Evolutionary conservation across 495 filamentous ascomycete genomes (phyloP).

Genomic region (Chaetomium cochliodes): DNA sequence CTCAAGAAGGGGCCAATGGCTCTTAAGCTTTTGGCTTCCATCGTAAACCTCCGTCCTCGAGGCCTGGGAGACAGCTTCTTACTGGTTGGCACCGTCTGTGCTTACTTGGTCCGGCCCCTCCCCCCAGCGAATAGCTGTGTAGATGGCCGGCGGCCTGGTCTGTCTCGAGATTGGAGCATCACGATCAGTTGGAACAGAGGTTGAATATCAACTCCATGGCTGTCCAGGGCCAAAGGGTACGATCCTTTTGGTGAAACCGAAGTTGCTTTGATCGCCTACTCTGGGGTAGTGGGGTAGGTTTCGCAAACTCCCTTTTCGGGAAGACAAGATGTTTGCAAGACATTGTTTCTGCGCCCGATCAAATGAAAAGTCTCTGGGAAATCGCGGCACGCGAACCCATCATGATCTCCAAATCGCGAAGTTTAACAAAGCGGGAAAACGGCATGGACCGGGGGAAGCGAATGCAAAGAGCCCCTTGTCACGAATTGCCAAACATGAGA

Average conservation of each 20-base stretch:
- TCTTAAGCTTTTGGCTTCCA: no score
- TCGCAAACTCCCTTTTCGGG: neutral
- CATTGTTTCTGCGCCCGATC: neutral
- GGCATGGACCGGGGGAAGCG: neutral
- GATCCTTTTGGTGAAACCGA: neutral
- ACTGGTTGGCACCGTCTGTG: neutral
- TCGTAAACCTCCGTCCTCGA: neutral
- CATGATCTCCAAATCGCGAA: neutral
- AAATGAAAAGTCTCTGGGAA: neutral
- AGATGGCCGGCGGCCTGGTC: neutral
- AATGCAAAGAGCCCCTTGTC: slow-evolving; percentile 1
- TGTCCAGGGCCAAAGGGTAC: neutral
- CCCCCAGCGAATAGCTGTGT: neutral
- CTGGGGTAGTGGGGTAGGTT: neutral
- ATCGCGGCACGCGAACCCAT: neutral
- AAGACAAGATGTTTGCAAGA: neutral
- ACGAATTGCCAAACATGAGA: slow-evolving; percentile 15
- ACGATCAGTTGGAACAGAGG: neutral
- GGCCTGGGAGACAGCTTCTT: neutral
- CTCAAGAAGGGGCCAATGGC: neutral
- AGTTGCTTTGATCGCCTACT: neutral
- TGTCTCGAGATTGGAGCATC: neutral
- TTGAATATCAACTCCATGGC: neutral
- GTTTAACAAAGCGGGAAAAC: neutral
- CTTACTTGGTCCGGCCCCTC: neutral